Conservation (phyloP, 768 basidiomycete genomes). For the Boletus tylopilopsis region DNA sequence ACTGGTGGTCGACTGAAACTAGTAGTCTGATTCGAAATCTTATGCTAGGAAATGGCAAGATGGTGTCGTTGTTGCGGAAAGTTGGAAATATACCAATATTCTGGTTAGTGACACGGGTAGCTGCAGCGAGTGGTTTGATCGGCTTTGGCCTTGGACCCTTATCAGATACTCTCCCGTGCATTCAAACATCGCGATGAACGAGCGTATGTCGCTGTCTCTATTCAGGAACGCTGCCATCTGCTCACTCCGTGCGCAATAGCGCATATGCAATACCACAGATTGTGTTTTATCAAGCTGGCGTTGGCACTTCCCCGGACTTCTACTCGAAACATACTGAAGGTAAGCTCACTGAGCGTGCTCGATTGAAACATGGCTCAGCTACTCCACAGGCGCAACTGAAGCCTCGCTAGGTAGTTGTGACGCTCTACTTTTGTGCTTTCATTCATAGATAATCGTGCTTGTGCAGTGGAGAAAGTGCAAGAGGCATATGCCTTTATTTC, state of each 20-base stretch:
- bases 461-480: conserved; percentile 65
- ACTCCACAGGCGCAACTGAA: conserved; percentile 55
- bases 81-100: conserved; percentile 54
- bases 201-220: conserved; percentile 17
- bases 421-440: not conserved
- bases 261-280: conserved; percentile 49
- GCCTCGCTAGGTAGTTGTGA: conserved; percentile 48
- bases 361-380: conserved; percentile 6
- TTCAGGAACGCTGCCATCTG: not conserved
- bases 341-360: conserved; percentile 20
- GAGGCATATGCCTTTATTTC: conserved; percentile 77
- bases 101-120: conserved; percentile 35
- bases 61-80: conserved; percentile 42
- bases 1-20: not conserved
- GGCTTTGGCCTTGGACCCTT: not conserved
- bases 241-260: conserved; percentile 16
- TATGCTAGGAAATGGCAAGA: conserved; percentile 67
- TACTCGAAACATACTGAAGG: conserved; percentile 63
- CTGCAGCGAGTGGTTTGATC: not conserved
- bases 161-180: conserved; percentile 53
- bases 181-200: conserved; percentile 49
- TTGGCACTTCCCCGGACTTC: conserved; percentile 54
- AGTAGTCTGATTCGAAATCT: conserved; percentile 1
- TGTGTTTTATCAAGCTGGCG: conserved; percentile 62
- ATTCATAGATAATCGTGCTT: not conserved